These are phyloP conservation scores for Centaurea solstitialis DNA, from an alignment of 129 eudicot genomes.

Conservation along the genomic window DNA sequence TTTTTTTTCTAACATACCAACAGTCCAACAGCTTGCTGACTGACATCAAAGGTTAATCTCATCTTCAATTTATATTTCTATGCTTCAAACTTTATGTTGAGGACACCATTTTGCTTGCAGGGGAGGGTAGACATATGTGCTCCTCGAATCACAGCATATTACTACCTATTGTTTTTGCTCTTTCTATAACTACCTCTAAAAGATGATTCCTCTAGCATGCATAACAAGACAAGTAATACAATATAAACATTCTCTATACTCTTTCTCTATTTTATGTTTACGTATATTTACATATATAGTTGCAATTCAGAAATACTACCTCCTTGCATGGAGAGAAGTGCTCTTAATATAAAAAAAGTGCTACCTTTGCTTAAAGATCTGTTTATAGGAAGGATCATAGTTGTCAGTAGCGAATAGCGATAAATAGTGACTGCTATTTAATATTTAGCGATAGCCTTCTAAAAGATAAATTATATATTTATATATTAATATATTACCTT, in stretches of 20 bases:
- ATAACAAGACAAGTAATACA: not conserved
- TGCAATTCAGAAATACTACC: slow-evolving; percentile 1
- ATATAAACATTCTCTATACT: not conserved
- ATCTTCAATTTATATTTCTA: no score
- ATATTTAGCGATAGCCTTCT: no score
- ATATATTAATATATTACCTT: no score
- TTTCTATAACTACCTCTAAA: not conserved
- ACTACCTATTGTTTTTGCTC: not conserved
- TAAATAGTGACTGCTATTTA: no score
- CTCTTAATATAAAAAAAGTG: not conserved
- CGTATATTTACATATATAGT: not conserved
- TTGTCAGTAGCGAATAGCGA: no score
- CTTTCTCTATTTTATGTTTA: not conserved
- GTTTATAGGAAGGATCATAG: not conserved
- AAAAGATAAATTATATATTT: no score
- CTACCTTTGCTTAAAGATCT: not conserved
- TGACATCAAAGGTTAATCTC: no score
- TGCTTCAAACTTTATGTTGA: not conserved
- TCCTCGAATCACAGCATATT: not conserved
- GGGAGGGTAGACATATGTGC: not conserved
- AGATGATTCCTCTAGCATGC: not conserved
- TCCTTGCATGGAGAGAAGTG: not conserved
- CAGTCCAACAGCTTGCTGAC: no score
- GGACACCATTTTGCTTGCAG: not conserved
- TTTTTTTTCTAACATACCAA: no score